phyloP scores from a whole-genome alignment of 495 filamentous ascomycete species.

The Amorphotheca resinae region DNA sequence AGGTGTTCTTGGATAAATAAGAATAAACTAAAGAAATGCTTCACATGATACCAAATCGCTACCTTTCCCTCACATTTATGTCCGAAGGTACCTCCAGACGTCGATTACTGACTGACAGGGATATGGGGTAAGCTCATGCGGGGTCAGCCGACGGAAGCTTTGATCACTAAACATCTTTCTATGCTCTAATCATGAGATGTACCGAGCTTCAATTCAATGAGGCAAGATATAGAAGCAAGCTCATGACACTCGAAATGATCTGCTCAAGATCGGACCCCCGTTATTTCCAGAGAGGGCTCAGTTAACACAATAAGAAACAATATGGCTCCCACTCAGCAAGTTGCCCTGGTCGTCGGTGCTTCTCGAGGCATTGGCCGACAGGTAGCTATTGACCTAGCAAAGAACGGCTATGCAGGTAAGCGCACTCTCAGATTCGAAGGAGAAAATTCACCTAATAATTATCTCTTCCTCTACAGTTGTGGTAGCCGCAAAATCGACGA shows the following conservation, averaged over 20 bases:
- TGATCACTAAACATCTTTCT: no score
- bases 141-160: no score
- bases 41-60: no score
- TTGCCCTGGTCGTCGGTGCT: conserved; percentile 61
- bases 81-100: no score
- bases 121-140: no score
- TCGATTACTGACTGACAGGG: no score
- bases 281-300: background rate
- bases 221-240: no score
- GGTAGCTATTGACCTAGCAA: conserved; percentile 62
- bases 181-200: no score
- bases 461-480: conserved; percentile 42
- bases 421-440: background rate
- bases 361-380: conserved; percentile 72
- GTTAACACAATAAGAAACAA: background rate
- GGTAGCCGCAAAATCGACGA: conserved; percentile 68
- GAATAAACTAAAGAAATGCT: no score
- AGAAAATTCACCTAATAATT: background rate
- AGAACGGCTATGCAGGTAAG: conserved; percentile 56
- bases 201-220: no score
- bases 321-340: conserved; percentile 21
- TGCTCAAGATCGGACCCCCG: background rate
- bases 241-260: background rate
- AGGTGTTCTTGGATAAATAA: no score
- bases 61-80: no score